Evolutionary conservation across 164 flowering plant genomes (phyloP).

Genomic region (Taxillus chinensis): DNA sequence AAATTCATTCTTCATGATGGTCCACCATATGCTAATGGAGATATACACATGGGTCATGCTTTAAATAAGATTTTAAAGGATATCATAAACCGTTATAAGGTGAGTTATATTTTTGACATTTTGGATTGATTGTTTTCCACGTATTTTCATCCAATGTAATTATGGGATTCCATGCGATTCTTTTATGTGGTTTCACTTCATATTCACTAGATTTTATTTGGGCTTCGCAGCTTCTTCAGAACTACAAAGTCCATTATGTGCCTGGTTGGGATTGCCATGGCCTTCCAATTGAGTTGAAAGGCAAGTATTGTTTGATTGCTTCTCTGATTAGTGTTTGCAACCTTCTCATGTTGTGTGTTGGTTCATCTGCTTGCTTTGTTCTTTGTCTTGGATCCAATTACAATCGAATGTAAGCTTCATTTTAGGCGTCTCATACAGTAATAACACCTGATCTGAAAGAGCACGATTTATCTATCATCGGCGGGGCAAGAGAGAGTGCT

Average conservation of each 20-base stretch:
- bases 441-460: too few relatives aligned
- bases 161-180: neutral
- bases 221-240: constrained; percentile 76
- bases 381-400: neutral
- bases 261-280: constrained; percentile 99
- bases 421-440: too few relatives aligned
- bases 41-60: constrained; percentile 97
- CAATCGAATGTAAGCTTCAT: neutral
- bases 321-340: neutral
- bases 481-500: too few relatives aligned
- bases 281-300: constrained; percentile 96
- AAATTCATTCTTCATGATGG: constrained; percentile 93
- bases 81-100: constrained; percentile 94
- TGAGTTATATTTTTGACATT: constrained; percentile 9
- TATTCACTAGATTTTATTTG: constrained; percentile 6
- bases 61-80: constrained; percentile 95
- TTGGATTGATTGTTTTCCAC: neutral
- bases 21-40: constrained; percentile 99
- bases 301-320: constrained; percentile 33
- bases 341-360: too few relatives aligned
- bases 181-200: constrained; percentile 1
- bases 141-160: neutral
- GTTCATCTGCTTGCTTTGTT: neutral
- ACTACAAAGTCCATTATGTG: constrained; percentile 72
- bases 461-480: too few relatives aligned